phyloP scores from a whole-genome alignment of 2,329 filamentous ascomycete species.

The Penicillium brasilianum region DNA sequence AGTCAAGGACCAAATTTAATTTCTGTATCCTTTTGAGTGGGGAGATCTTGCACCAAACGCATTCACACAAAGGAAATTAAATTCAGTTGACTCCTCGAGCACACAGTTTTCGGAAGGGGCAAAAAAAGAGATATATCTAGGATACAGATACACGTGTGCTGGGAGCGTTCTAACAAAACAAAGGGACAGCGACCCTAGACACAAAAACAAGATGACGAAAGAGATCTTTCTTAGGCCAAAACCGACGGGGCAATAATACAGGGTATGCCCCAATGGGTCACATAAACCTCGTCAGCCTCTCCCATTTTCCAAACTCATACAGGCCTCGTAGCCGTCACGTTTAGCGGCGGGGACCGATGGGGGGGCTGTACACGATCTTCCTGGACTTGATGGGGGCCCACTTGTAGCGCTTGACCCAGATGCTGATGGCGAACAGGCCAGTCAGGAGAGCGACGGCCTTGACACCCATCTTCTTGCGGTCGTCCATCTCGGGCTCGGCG shows the following conservation, averaged over 20 bases:
- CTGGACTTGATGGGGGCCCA: constrained; percentile 95
- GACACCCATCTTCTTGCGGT: constrained; percentile 99
- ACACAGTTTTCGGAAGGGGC: constrained; percentile 45
- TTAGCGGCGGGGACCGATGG: constrained; percentile 51
- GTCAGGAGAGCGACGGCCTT: constrained; percentile 86
- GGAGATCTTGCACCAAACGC: constrained; percentile 1
- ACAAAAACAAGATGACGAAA: constrained; percentile 36
- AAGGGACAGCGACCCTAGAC: constrained; percentile 38
- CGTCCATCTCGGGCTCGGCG: constrained; percentile 98
- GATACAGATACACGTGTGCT: constrained; percentile 50
- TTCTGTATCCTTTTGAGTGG: not conserved
- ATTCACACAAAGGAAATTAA: constrained; percentile 47
- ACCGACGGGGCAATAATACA: constrained; percentile 34
- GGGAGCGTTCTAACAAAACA: constrained; percentile 47
- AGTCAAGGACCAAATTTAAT: not conserved
- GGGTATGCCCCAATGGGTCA: constrained; percentile 34
- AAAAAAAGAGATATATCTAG: constrained; percentile 47
- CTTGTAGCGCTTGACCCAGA: constrained; percentile 99
- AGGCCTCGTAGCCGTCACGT: constrained; percentile 32
- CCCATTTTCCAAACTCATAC: constrained; percentile 39
- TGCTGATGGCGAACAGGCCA: constrained; percentile 80
- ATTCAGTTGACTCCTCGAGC: constrained; percentile 45
- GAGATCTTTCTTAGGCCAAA: constrained; percentile 29
- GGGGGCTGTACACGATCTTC: constrained; percentile 88
- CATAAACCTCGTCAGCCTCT: constrained; percentile 33